phyloP scores from a whole-genome alignment of 257 asterid species.

The Gentiana dahurica region DNA sequence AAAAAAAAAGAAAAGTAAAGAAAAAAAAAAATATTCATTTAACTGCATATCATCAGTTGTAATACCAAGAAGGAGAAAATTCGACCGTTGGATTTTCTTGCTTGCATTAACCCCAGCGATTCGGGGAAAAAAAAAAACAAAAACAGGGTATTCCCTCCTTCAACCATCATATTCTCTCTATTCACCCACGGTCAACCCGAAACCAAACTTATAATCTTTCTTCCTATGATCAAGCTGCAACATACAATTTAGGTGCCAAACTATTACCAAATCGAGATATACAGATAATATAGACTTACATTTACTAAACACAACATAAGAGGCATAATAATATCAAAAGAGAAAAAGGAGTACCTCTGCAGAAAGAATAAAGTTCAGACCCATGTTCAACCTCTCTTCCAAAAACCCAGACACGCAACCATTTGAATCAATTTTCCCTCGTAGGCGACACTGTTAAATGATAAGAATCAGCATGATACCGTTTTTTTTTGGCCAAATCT shows the following conservation, averaged over 20 bases:
- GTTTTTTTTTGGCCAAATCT: too few species aligned
- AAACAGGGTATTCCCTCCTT: neutral
- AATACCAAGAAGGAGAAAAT: neutral
- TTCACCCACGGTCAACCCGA: conserved; percentile 85
- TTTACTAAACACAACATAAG: too few species aligned
- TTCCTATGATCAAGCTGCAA: conserved; percentile 70
- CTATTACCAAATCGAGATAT: conserved; percentile 1
- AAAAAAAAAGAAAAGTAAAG: too few species aligned
- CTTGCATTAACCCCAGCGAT: conserved; percentile 3
- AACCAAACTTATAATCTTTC: conserved; percentile 85
- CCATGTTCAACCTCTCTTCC: conserved; percentile 81
- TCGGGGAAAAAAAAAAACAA: neutral
- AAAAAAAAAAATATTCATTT: too few species aligned
- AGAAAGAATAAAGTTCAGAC: conserved; percentile 82
- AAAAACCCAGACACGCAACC: conserved; percentile 65
- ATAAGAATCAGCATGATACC: neutral
- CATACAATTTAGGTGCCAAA: neutral
- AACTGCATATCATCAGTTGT: too few species aligned
- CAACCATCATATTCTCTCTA: conserved; percentile 11
- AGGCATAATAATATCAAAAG: too few species aligned
- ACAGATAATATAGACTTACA: too few species aligned
- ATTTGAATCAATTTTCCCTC: conserved; percentile 87
- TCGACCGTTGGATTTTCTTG: conserved; percentile 7
- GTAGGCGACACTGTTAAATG: conserved; percentile 65
- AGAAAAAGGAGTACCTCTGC: conserved; percentile 59